A percentile compares a stretch with the other conserved stretches of the same genome.
Conservation (phyloP, 1,139 yeast species). For the Taphrina deformans region DNA sequence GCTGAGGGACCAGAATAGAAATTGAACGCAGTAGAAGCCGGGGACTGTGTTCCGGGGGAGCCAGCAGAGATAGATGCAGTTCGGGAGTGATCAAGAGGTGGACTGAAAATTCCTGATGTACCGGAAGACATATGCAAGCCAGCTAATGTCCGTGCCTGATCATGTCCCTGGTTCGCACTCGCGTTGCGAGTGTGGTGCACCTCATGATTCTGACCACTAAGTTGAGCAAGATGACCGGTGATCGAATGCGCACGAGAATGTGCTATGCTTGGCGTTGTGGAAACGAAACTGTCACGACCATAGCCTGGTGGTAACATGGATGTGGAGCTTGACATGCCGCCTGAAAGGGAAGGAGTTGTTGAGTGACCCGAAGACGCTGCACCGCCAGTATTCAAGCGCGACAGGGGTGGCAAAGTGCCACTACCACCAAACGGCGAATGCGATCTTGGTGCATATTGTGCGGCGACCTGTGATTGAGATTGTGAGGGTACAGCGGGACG, state of each 20-base stretch:
- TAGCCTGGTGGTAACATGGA: constrained; percentile 21
- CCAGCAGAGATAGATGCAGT: constrained; percentile 5
- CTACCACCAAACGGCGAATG: constrained; percentile 2
- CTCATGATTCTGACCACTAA: not conserved
- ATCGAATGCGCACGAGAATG: constrained; percentile 11
- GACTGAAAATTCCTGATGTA: constrained; percentile 10
- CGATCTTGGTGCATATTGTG: not conserved
- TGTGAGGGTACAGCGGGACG: not conserved
- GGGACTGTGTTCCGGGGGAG: not conserved
- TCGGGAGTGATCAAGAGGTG: not conserved
- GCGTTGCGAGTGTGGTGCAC: not conserved
- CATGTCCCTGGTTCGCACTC: not conserved
- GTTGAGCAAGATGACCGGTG: not conserved
- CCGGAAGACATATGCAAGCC: not conserved
- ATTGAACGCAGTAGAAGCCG: constrained; percentile 17
- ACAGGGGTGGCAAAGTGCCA: not conserved
- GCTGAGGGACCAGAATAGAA: constrained; percentile 3
- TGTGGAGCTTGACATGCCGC: constrained; percentile 18
- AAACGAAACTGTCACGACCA: constrained; percentile 5
- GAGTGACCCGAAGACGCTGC: constrained; percentile 14
- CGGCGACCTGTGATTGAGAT: not conserved
- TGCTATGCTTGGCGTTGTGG: not conserved
- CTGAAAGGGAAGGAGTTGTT: constrained; percentile 6
- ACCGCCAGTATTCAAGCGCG: constrained; percentile 15
- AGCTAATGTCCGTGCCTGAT: not conserved